phyloP scores from a whole-genome alignment of 1,139 yeast species.

The Candida sojae region DNA sequence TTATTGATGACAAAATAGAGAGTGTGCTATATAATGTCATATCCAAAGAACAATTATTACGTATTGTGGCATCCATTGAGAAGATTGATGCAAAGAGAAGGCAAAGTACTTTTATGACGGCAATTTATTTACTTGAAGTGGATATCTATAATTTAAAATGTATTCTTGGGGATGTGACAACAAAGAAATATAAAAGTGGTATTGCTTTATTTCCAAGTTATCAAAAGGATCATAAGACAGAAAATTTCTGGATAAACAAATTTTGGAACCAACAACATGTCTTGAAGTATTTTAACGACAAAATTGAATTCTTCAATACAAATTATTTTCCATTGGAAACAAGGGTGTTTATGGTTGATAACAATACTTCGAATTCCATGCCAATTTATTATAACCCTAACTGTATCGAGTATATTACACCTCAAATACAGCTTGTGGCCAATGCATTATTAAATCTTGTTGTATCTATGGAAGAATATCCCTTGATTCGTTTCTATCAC shows the following conservation, averaged over 20 bases:
- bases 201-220: slow-evolving; percentile 39
- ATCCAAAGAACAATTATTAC: slow-evolving; percentile 37
- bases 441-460: slow-evolving; percentile 67
- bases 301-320: slow-evolving; percentile 29
- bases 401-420: slow-evolving; percentile 62
- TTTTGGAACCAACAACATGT: slow-evolving; percentile 36
- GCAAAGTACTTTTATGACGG: slow-evolving; percentile 40
- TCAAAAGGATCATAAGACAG: slow-evolving; percentile 23
- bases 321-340: slow-evolving; percentile 38
- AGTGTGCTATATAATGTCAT: slow-evolving; percentile 34
- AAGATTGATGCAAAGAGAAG: slow-evolving; percentile 37
- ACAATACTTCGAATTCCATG: slow-evolving; percentile 53
- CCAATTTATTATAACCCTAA: slow-evolving; percentile 72
- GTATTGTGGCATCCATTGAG: slow-evolving; percentile 46
- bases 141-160: slow-evolving; percentile 42
- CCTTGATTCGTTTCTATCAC: slow-evolving; percentile 72
- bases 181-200: slow-evolving; percentile 39
- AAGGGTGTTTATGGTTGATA: slow-evolving; percentile 41
- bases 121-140: slow-evolving; percentile 43
- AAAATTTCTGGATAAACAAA: slow-evolving; percentile 26
- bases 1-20: slow-evolving; percentile 42
- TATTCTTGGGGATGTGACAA: slow-evolving; percentile 43
- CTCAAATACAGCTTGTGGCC: slow-evolving; percentile 62
- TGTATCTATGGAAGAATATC: slow-evolving; percentile 84
- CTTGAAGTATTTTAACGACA: slow-evolving; percentile 29